These are phyloP conservation scores for Abortiporus biennis DNA, from an alignment of 1,284 basidiomycete genomes.

Conservation along the genomic window DNA sequence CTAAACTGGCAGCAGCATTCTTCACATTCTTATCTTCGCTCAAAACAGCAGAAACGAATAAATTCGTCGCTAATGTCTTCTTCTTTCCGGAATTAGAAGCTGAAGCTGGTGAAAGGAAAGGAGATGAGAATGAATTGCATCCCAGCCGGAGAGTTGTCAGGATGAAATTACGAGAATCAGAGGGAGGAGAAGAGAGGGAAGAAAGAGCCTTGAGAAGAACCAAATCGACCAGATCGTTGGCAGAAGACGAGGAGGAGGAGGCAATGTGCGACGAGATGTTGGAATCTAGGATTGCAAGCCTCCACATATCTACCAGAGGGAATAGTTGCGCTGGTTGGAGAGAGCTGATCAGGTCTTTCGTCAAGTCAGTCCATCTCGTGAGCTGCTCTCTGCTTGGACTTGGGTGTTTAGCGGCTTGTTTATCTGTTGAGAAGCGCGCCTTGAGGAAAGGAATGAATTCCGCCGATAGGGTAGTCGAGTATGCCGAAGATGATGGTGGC, in stretches of 20 bases:
- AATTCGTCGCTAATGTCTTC: slow-evolving; percentile 15
- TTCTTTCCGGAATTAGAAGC: slow-evolving; percentile 29
- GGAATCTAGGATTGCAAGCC: slow-evolving; percentile 67
- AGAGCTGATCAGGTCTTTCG: slow-evolving; percentile 34
- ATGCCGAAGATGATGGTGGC: slow-evolving; percentile 35
- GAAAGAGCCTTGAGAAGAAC: slow-evolving; percentile 39
- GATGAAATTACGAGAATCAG: slow-evolving; percentile 42
- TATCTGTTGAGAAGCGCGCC: slow-evolving; percentile 29
- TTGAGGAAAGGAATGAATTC: slow-evolving; percentile 67
- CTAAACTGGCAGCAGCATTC: slow-evolving; percentile 75
- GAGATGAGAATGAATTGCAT: slow-evolving; percentile 65
- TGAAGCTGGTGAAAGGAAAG: slow-evolving; percentile 45
- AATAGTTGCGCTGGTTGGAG: slow-evolving; percentile 64
- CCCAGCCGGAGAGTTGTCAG: slow-evolving; percentile 70
- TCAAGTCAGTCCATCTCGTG: slow-evolving; percentile 43
- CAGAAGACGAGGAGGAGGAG: slow-evolving; percentile 20
- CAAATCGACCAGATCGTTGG: slow-evolving; percentile 31
- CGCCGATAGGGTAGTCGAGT: slow-evolving; percentile 43
- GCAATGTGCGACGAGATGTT: slow-evolving; percentile 48
- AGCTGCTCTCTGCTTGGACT: slow-evolving; percentile 22
- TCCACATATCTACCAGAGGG: slow-evolving; percentile 81
- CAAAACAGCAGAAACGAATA: slow-evolving; percentile 59
- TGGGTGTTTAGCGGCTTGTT: slow-evolving; percentile 19
- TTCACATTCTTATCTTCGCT: slow-evolving; percentile 65
- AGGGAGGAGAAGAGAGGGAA: slow-evolving; percentile 24